These are phyloP conservation scores for Cadophora sp. DNA, from an alignment of 2,329 filamentous ascomycete genomes.

Conservation along the genomic window DNA sequence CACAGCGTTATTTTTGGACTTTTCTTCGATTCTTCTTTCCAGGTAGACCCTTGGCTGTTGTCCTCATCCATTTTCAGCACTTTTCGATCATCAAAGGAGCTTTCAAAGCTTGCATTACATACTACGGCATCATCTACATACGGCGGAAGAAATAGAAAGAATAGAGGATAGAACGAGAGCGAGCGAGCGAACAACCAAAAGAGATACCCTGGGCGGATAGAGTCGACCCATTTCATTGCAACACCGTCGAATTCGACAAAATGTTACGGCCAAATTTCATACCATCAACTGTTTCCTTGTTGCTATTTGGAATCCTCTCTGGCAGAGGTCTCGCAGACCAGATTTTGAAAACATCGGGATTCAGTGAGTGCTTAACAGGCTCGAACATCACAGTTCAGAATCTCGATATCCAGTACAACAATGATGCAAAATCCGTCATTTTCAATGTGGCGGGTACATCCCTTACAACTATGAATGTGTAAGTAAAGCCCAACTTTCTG, in stretches of 20 bases:
- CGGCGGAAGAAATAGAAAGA: background rate
- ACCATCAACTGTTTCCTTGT: conserved; percentile 41
- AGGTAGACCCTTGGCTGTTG: conserved; percentile 64
- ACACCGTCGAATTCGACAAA: conserved; percentile 32
- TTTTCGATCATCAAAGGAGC: conserved; percentile 15
- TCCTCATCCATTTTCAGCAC: conserved; percentile 40
- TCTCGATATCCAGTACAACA: conserved; percentile 81
- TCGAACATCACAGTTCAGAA: conserved; percentile 72
- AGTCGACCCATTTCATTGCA: conserved; percentile 8
- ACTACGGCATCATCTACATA: conserved; percentile 19
- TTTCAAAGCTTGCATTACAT: conserved; percentile 11
- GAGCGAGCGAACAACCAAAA: background rate
- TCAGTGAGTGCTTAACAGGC: conserved; percentile 72
- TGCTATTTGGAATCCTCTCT: conserved; percentile 41
- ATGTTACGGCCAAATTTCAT: conserved; percentile 42
- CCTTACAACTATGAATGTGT: conserved; percentile 77
- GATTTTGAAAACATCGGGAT: conserved; percentile 81
- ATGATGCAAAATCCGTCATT: conserved; percentile 71
- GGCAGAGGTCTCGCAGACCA: conserved; percentile 65
- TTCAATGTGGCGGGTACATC: conserved; percentile 88
- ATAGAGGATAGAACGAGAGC: conserved; percentile 13
- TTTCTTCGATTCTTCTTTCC: conserved; percentile 55
- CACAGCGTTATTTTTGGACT: conserved; percentile 9
- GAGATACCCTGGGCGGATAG: conserved; percentile 3
- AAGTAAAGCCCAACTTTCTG: conserved; percentile 36